These are phyloP conservation scores for Ganoderma sinense DNA, from an alignment of 1,284 basidiomycete genomes.

Conservation along the genomic window DNA sequence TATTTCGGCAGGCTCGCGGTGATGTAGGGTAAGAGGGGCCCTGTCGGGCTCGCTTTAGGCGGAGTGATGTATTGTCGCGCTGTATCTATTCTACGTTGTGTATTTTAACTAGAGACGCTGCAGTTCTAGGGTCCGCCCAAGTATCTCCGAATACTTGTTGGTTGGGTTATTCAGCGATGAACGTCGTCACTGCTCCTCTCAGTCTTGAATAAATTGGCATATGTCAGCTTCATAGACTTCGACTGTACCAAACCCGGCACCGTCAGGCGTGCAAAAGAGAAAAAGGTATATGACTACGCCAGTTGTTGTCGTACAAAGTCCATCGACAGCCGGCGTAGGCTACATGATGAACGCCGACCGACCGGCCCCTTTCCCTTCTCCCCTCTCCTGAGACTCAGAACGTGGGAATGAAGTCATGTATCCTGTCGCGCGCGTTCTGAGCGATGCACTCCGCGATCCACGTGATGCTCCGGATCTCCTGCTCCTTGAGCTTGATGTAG, in stretches of 20 bases:
- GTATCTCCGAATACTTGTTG: neutral
- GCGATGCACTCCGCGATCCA: conserved; percentile 99
- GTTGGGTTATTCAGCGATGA: neutral
- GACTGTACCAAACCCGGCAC: neutral
- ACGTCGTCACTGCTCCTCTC: neutral
- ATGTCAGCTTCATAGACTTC: neutral
- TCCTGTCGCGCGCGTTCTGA: conserved; percentile 92
- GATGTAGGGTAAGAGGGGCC: neutral
- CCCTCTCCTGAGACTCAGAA: conserved; percentile 67
- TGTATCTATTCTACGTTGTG: neutral
- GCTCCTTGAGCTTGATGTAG: conserved; percentile 98
- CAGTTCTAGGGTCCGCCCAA: neutral
- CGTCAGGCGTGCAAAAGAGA: neutral
- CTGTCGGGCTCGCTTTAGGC: neutral
- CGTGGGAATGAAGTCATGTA: conserved; percentile 92
- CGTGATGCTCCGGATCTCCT: conserved; percentile 96
- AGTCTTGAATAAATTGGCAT: neutral
- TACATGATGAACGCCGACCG: neutral
- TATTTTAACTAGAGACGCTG: neutral
- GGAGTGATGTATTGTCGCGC: neutral
- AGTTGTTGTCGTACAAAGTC: conserved; percentile 28
- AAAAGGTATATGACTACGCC: conserved; percentile 31
- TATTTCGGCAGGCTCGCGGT: neutral
- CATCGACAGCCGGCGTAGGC: conserved; percentile 4
- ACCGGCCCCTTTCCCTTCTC: neutral